Conservation (phyloP, 768 basidiomycete species). For the Boletales sp. region DNA sequence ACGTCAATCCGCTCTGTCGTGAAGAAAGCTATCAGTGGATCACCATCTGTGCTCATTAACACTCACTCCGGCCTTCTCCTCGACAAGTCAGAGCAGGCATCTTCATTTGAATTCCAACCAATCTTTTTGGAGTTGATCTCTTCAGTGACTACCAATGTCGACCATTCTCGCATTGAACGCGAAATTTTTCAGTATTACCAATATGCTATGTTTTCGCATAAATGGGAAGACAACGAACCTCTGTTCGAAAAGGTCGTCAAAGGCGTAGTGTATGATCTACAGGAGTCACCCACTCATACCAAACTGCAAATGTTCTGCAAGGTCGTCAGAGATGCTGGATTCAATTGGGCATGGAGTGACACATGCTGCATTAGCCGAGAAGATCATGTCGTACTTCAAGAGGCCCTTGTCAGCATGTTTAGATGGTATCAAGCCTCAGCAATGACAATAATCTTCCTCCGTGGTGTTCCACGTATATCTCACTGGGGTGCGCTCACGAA, state of each 20-base stretch:
- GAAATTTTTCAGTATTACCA: slow-evolving; percentile 5
- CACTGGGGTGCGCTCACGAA: not conserved
- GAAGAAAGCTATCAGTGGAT: not conserved
- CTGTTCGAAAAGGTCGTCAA: slow-evolving; percentile 2
- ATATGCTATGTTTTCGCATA: slow-evolving; percentile 11
- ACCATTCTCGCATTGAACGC: slow-evolving; percentile 2
- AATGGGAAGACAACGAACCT: not conserved
- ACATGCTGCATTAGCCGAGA: slow-evolving; percentile 1
- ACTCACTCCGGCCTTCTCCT: slow-evolving; percentile 4
- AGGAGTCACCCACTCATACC: slow-evolving; percentile 1
- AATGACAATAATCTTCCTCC: slow-evolving; percentile 2
- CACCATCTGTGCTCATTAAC: slow-evolving; percentile 10
- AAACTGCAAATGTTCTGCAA: not conserved
- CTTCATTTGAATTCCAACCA: slow-evolving; percentile 3
- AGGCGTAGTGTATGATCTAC: slow-evolving; percentile 5
- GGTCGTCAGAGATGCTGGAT: not conserved
- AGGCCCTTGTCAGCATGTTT: not conserved
- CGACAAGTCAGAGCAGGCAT: slow-evolving; percentile 1
- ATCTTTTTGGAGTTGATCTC: slow-evolving; percentile 10
- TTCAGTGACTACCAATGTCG: slow-evolving; percentile 7
- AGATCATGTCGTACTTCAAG: not conserved
- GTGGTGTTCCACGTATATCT: not conserved
- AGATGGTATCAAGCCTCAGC: not conserved
- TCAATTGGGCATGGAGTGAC: slow-evolving; percentile 8
- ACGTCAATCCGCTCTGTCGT: not conserved